phyloP scores from a whole-genome alignment of 2,329 filamentous ascomycete species.

The Claviceps sorghi region DNA sequence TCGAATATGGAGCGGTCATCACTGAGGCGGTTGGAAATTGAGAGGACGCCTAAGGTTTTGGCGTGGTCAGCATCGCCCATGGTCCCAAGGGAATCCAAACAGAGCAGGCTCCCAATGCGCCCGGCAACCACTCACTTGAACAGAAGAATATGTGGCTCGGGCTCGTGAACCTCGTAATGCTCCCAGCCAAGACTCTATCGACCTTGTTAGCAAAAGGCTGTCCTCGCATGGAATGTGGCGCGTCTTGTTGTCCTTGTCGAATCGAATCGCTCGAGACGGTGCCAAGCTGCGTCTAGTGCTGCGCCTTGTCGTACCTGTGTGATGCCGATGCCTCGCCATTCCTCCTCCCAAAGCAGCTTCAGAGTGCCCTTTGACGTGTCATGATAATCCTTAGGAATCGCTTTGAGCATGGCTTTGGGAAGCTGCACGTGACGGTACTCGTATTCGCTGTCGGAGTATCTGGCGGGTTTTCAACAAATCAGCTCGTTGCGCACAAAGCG shows the following conservation, averaged over 20 bases:
- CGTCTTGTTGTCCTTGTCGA: not conserved
- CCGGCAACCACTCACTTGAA: constrained; percentile 60
- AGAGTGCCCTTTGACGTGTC: constrained; percentile 78
- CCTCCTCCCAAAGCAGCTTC: constrained; percentile 95
- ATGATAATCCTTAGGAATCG: constrained; percentile 88
- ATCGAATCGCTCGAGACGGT: not conserved
- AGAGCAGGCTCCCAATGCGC: not conserved
- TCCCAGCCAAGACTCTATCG: constrained; percentile 90
- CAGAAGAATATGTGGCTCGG: constrained; percentile 92
- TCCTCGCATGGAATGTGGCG: not conserved
- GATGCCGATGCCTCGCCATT: constrained; percentile 94
- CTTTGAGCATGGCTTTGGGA: constrained; percentile 96
- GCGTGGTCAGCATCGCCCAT: not conserved
- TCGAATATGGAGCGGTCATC: constrained; percentile 7
- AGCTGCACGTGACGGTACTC: constrained; percentile 98
- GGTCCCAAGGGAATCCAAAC: not conserved
- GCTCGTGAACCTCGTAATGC: constrained; percentile 98
- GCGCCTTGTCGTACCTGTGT: constrained; percentile 56
- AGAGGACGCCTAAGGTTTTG: constrained; percentile 52
- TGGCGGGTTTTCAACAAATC: constrained; percentile 20
- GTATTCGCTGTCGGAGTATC: constrained; percentile 83
- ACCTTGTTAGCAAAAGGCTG: not conserved
- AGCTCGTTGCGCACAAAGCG: constrained; percentile 3
- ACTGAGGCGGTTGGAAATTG: constrained; percentile 64
- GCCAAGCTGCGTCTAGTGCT: not conserved